Evolutionary conservation across 805 yeast genomes (phyloP).

Genomic region (Kluyveromyces lactis): DNA sequence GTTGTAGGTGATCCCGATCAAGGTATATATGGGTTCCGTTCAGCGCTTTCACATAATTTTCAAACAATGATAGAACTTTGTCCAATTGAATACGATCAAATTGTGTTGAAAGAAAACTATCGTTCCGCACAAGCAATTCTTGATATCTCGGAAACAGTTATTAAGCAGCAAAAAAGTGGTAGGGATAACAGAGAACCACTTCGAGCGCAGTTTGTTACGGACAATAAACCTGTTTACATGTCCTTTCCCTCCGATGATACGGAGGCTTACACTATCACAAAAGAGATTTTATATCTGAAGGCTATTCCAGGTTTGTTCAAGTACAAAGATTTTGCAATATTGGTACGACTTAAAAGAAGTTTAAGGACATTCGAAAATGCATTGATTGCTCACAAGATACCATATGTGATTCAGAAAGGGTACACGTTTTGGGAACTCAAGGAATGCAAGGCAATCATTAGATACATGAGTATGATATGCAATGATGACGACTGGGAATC

Average conservation of each 20-base stretch:
- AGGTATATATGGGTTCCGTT: slow-evolving; percentile 82
- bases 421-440: slow-evolving; percentile 70
- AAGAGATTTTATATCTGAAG: slow-evolving; percentile 43
- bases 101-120: slow-evolving; percentile 61
- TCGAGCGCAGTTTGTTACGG: slow-evolving; percentile 35
- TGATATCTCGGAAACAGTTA: slow-evolving; percentile 52
- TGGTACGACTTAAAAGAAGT: slow-evolving; percentile 57
- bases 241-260: slow-evolving; percentile 33
- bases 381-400: slow-evolving; percentile 45
- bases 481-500: slow-evolving; percentile 56
- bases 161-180: slow-evolving; percentile 45
- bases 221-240: slow-evolving; percentile 41
- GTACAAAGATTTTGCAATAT: slow-evolving; percentile 59
- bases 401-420: slow-evolving; percentile 65
- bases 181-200: slow-evolving; percentile 35
- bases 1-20: slow-evolving; percentile 97
- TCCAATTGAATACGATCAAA: slow-evolving; percentile 27
- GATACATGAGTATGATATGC: slow-evolving; percentile 54
- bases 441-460: slow-evolving; percentile 56
- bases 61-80: slow-evolving; percentile 39
- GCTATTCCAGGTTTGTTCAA: slow-evolving; percentile 38
- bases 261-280: slow-evolving; percentile 54
- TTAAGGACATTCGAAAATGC: slow-evolving; percentile 59
- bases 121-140: slow-evolving; percentile 69
- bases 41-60: slow-evolving; percentile 68